Percentiles rank a stretch among this genome's conserved stretches.
Evolutionary conservation across 2,329 filamentous ascomycete species (phyloP).

Genomic region (Penicillium sp.): DNA sequence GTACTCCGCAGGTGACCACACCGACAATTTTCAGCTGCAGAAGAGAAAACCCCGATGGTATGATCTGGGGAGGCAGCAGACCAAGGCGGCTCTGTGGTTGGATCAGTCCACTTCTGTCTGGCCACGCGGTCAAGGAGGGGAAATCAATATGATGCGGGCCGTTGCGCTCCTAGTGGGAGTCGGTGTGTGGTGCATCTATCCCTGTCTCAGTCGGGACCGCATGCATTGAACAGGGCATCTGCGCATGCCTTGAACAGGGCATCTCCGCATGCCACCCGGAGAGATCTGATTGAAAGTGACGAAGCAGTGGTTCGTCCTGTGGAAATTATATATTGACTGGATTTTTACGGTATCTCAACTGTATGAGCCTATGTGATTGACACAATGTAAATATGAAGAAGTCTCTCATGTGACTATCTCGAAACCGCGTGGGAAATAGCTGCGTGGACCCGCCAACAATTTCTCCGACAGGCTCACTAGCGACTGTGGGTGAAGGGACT

Average conservation of each 20-base stretch:
- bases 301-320: not conserved
- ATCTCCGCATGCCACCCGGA: constrained; percentile 10
- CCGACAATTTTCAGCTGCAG: constrained; percentile 1
- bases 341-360: not conserved
- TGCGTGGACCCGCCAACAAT: constrained; percentile 6
- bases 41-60: not conserved
- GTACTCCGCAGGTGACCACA: constrained; percentile 6
- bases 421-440: constrained; percentile 3
- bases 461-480: constrained; percentile 9
- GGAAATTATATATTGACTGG: not conserved
- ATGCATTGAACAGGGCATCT: constrained; percentile 14
- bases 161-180: constrained; percentile 10
- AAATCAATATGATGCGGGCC: constrained; percentile 2
- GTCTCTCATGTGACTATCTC: not conserved
- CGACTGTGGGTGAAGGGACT: not conserved
- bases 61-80: not conserved
- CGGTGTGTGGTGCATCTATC: constrained; percentile 5
- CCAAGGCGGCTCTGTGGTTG: not conserved
- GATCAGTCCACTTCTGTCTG: not conserved
- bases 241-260: constrained; percentile 13
- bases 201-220: constrained; percentile 12
- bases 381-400: not conserved
- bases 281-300: constrained; percentile 1
- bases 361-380: not conserved
- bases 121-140: not conserved